A percentile compares a stretch with the other conserved stretches of the same genome.
Conservation (phyloP, 179 eudicot species). For the Camellia oleifera region DNA sequence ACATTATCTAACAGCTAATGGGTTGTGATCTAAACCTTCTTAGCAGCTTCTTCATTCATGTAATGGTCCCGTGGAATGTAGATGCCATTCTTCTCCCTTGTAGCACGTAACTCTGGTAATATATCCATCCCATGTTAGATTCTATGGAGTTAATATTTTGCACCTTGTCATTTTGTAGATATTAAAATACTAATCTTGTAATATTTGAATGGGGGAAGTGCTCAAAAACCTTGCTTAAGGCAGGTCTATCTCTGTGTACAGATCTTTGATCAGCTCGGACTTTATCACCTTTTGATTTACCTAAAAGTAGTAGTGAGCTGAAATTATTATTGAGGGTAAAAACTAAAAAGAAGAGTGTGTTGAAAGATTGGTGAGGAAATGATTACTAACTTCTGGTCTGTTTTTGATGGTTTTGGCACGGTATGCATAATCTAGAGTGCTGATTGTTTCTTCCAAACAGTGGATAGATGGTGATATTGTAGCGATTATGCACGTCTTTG, state of each 20-base stretch:
- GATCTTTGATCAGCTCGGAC: constrained; percentile 69
- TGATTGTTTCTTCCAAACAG: constrained; percentile 81
- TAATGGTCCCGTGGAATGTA: constrained; percentile 26
- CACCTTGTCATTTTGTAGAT: background rate
- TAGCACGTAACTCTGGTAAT: constrained; percentile 31
- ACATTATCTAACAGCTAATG: background rate
- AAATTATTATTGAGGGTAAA: constrained; percentile 4
- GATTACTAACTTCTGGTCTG: constrained; percentile 71
- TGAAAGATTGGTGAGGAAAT: background rate
- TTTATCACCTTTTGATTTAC: constrained; percentile 80
- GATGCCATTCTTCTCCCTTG: constrained; percentile 41
- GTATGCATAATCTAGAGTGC: constrained; percentile 88
- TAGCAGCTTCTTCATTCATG: constrained; percentile 32
- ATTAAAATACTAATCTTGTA: background rate
- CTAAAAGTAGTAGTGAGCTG: constrained; percentile 31
- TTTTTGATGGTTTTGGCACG: constrained; percentile 90
- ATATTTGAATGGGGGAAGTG: background rate
- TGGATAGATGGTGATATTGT: constrained; percentile 75
- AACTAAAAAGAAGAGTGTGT: background rate
- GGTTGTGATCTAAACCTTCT: constrained; percentile 28
- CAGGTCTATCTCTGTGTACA: constrained; percentile 69
- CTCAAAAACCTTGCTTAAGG: constrained; percentile 67
- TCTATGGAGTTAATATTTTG: background rate
- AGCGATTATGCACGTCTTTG: constrained; percentile 94
- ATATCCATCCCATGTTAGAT: background rate